These are phyloP conservation scores for Annulohypoxylon stygium DNA, from an alignment of 495 filamentous ascomycete genomes.

Conservation along the genomic window DNA sequence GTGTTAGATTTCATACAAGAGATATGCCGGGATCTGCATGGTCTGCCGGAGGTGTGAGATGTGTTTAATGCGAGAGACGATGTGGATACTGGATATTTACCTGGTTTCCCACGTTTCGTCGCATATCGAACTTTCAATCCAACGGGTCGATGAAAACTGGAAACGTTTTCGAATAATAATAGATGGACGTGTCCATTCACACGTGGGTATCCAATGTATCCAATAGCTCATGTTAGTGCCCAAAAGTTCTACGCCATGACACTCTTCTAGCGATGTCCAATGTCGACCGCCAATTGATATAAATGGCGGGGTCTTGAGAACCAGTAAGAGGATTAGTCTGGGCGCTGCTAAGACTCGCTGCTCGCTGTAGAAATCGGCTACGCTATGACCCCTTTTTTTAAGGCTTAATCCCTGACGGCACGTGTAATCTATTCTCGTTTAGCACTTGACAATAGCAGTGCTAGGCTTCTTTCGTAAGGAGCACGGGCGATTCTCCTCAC, in stretches of 20 bases:
- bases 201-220: not conserved
- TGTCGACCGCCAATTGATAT: slow-evolving; percentile 25
- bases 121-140: not conserved
- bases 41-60: slow-evolving; percentile 1
- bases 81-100: not conserved
- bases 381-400: slow-evolving; percentile 38
- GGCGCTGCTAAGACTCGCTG: slow-evolving; percentile 16
- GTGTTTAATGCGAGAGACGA: slow-evolving; percentile 1
- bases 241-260: slow-evolving; percentile 6
- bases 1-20: slow-evolving; percentile 26
- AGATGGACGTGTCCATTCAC: no score
- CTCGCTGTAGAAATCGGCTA: slow-evolving; percentile 15
- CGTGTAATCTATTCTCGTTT: slow-evolving; percentile 40
- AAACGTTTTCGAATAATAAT: not conserved
- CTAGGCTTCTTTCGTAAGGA: slow-evolving; percentile 32
- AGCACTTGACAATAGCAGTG: not conserved
- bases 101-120: slow-evolving; percentile 20
- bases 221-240: slow-evolving; percentile 9
- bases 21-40: slow-evolving; percentile 44
- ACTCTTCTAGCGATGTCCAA: slow-evolving; percentile 21
- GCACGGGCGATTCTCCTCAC: slow-evolving; percentile 10
- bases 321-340: slow-evolving; percentile 8
- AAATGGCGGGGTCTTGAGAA: slow-evolving; percentile 30
- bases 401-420: slow-evolving; percentile 39
- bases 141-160: not conserved